These are phyloP conservation scores for Pseudocercospora fuligena DNA, from an alignment of 2,329 filamentous ascomycete genomes.

Conservation along the genomic window DNA sequence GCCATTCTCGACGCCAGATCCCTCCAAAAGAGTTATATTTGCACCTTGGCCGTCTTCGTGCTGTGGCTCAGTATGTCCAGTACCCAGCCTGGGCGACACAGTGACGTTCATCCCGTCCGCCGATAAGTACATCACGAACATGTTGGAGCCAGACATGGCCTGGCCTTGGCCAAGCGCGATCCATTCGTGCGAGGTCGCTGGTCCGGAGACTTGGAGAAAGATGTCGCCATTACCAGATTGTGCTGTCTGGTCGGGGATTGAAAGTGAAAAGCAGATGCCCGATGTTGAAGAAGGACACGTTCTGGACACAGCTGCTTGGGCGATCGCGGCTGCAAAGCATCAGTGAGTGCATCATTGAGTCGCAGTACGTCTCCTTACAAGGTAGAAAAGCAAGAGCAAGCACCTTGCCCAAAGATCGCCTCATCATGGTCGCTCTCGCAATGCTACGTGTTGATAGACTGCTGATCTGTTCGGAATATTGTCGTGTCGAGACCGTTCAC, in stretches of 20 bases:
- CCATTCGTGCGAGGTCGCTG: slow-evolving; percentile 56
- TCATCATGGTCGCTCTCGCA: neutral
- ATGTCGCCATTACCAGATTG: slow-evolving; percentile 59
- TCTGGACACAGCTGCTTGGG: slow-evolving; percentile 17
- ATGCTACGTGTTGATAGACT: neutral
- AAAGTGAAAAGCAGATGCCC: slow-evolving; percentile 56
- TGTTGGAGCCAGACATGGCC: slow-evolving; percentile 61
- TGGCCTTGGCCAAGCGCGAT: slow-evolving; percentile 62
- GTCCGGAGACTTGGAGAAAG: slow-evolving; percentile 62
- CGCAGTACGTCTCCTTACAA: neutral
- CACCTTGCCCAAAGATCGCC: neutral
- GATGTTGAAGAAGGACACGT: slow-evolving; percentile 23
- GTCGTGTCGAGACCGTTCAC: neutral
- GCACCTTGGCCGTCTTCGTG: slow-evolving; percentile 44
- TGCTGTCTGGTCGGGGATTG: slow-evolving; percentile 59
- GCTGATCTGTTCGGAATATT: neutral
- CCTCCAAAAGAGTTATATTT: slow-evolving; percentile 56
- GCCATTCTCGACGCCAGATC: slow-evolving; percentile 57
- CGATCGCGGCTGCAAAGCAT: neutral
- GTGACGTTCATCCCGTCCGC: slow-evolving; percentile 60
- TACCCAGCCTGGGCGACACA: slow-evolving; percentile 57
- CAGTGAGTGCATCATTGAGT: neutral
- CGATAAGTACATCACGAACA: slow-evolving; percentile 63
- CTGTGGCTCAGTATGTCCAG: slow-evolving; percentile 50
- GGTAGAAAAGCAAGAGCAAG: slow-evolving; percentile 5